A percentile compares a stretch with the other conserved stretches of the same genome.
Evolutionary conservation across 495 filamentous ascomycete genomes (phyloP).

Genomic region (Xylaria acuta): DNA sequence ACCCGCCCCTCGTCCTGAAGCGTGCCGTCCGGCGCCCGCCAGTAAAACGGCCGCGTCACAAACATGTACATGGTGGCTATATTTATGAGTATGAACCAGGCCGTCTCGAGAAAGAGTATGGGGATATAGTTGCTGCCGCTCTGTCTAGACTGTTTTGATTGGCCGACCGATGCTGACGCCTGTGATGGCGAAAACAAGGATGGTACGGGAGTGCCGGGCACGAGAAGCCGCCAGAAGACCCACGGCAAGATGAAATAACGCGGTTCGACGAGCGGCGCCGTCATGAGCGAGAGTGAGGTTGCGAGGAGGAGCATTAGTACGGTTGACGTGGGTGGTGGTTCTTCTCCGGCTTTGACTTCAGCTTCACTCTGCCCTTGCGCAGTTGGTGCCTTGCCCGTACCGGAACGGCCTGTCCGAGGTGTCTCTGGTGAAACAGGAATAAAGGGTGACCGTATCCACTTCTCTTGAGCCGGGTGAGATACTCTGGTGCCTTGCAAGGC

Average conservation of each 20-base stretch:
- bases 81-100: slow-evolving; percentile 80
- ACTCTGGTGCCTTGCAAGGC: slow-evolving; percentile 33
- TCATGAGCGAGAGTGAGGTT: slow-evolving; percentile 76
- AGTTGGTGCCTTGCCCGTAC: not conserved
- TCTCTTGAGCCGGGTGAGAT: not conserved
- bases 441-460: slow-evolving; percentile 24
- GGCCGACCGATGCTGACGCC: not conserved
- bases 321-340: slow-evolving; percentile 44
- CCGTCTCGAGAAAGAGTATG: slow-evolving; percentile 66
- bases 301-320: slow-evolving; percentile 72
- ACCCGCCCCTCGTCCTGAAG: slow-evolving; percentile 74
- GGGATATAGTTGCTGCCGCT: not conserved
- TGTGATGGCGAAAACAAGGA: slow-evolving; percentile 34
- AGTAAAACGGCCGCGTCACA: slow-evolving; percentile 77
- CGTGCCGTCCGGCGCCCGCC: slow-evolving; percentile 56
- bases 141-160: not conserved
- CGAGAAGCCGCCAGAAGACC: slow-evolving; percentile 88
- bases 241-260: slow-evolving; percentile 95
- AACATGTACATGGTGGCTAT: slow-evolving; percentile 80
- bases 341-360: not conserved
- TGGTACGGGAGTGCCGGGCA: slow-evolving; percentile 51
- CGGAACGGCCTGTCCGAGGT: not conserved
- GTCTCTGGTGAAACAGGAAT: not conserved
- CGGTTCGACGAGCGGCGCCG: slow-evolving; percentile 91
- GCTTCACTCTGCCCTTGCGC: not conserved